These are phyloP conservation scores for Macrocybe sp. DNA, from an alignment of 1,284 basidiomycete species.

Conservation along the genomic window DNA sequence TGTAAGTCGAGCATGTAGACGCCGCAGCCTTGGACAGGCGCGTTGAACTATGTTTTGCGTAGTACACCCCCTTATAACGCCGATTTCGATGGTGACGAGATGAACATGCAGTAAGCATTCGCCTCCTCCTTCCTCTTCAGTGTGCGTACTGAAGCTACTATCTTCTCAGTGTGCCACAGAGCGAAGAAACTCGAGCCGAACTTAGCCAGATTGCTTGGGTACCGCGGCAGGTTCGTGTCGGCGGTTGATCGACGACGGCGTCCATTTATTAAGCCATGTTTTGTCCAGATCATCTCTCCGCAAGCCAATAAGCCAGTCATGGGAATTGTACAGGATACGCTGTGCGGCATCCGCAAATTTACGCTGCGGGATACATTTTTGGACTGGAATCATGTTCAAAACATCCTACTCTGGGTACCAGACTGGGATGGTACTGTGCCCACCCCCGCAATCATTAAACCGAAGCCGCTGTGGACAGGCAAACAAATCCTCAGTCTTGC, in stretches of 20 bases:
- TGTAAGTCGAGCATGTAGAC: slow-evolving; percentile 52
- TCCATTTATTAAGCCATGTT: slow-evolving; percentile 3
- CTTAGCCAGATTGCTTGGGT: slow-evolving; percentile 99
- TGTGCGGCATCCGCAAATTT: slow-evolving; percentile 97
- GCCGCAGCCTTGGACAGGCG: slow-evolving; percentile 15
- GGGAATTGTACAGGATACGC: slow-evolving; percentile 99
- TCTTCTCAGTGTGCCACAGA: slow-evolving; percentile 82
- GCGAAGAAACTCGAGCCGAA: slow-evolving; percentile 98
- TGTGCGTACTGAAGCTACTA: slow-evolving; percentile 9
- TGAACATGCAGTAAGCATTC: slow-evolving; percentile 93
- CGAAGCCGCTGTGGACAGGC: slow-evolving; percentile 96
- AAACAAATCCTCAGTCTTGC: slow-evolving; percentile 95
- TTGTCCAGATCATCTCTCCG: slow-evolving; percentile 87
- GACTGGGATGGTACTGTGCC: slow-evolving; percentile 96
- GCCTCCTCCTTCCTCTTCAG: not conserved
- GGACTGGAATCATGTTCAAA: slow-evolving; percentile 94
- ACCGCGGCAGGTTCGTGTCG: slow-evolving; percentile 74
- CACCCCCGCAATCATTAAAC: slow-evolving; percentile 92
- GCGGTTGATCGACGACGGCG: not conserved
- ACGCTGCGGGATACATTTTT: slow-evolving; percentile 92
- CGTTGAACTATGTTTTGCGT: slow-evolving; percentile 22
- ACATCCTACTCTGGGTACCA: slow-evolving; percentile 96
- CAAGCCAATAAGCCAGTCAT: slow-evolving; percentile 99
- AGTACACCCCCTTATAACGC: slow-evolving; percentile 91
- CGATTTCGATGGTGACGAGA: slow-evolving; percentile 99